Base-by-base conservation (phyloP, 768 basidiomycete species). In the Tubosaeta sp. region DNA sequence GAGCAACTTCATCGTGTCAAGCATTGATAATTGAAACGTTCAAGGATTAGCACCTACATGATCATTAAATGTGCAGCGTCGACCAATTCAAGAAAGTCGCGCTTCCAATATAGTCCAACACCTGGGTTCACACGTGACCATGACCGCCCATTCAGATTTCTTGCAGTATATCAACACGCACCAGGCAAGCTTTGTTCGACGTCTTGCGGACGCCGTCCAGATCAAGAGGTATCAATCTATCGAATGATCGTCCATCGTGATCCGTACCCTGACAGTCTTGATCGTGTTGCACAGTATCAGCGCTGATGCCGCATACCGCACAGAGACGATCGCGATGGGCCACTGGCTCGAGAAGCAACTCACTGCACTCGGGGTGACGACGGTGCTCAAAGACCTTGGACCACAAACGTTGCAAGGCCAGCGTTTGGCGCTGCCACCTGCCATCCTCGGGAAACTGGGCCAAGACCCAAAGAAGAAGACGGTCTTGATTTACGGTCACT, bases 381-480 rank as follows among this genome's bases (percentile, higher is more conserved):
- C 90, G 1, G 75, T 81, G 61, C 76, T 84, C 11, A 80, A 80
- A 7, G 80, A 89, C 55, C 80, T 97, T 6, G 95, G 94, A 6
- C 80, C 72, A 51, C 93, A 96, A 47, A 68, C 69, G 12, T 72
- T 86, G 58, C 84, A 86, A 35, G 93, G 86, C 6, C 73, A 91
- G 64, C 79, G 77, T 39, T 67, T 95, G 12, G 70, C 77, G 43
- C 76, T 96, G 5, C 94, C 94, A 0, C 91, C 91, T 3, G 88
- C 82, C 6, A 81, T 96, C 64, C 76, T 97, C 34, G 94, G 88
- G 0, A 75, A 75, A 57, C 75, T 93, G 55, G 95, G 95, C 3
- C 75, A 83, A 32, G 91, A 96, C 69, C 83, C 82, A 13, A 81
- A 73, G 63, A 97, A 97, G 83, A 94, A 90, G 80, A 98, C 94